These are phyloP conservation scores for Halophytophthora polymorphica DNA, from an alignment of 352 stramenopile genomes.

Conservation along the genomic window DNA sequence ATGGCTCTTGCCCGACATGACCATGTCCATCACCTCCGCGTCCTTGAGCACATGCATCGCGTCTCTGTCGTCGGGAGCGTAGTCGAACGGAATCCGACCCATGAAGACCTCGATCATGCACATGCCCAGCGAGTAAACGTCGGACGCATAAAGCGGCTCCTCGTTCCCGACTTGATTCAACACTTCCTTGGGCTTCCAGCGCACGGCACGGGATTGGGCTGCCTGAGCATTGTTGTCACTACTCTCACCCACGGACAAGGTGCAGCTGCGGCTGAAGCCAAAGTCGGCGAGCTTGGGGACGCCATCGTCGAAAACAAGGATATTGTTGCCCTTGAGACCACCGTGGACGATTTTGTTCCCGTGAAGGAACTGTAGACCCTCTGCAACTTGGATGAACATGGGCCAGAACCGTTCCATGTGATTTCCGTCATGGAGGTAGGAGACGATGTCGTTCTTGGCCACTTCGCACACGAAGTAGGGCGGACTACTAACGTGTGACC, in stretches of 20 bases:
- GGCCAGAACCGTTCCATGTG: conserved; percentile 13
- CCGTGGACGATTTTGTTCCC: conserved; percentile 42
- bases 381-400: conserved; percentile 14
- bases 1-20: no score
- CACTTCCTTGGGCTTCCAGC: conserved; percentile 33
- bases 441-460: conserved; percentile 18
- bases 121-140: conserved; percentile 25
- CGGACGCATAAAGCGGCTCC: conserved; percentile 7
- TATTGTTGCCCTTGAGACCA: conserved; percentile 81
- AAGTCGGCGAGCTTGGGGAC: conserved; percentile 32
- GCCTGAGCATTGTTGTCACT: neutral
- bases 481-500: conserved; percentile 23
- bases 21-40: no score
- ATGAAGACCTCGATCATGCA: neutral
- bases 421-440: conserved; percentile 12
- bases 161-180: conserved; percentile 3
- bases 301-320: conserved; percentile 38
- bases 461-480: conserved; percentile 31
- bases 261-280: conserved; percentile 17
- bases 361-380: conserved; percentile 58
- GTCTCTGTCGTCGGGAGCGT: no score
- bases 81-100: neutral
- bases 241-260: conserved; percentile 12
- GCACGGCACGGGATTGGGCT: conserved; percentile 1
- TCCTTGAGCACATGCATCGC: no score